Base-by-base conservation (phyloP, 139 green algal genomes). In the Ettlia oleoabundans region DNA sequence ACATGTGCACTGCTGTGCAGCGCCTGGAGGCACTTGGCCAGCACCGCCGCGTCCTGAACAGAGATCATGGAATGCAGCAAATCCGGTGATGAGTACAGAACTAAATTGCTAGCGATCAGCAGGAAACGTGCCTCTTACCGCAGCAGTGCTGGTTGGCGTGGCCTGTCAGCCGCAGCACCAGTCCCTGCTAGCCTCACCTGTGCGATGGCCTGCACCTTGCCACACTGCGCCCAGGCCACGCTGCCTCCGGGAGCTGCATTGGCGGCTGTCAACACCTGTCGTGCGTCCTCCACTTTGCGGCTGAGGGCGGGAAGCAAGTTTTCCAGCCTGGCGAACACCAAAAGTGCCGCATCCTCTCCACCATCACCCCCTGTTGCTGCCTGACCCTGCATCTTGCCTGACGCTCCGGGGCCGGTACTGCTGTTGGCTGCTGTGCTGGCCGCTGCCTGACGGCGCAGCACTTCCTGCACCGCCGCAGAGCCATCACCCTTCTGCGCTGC, bases 391-490 rank as follows among this genome's bases (percentile, higher is more conserved):
- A n/a, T n/a, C n/a, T n/a, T n/a, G n/a, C n/a, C n/a, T n/a, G n/a
- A n/a, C n/a, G n/a, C n/a, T n/a, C n/a, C n/a, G n/a, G n/a, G n/a
- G n/a, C n/a, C n/a, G n/a, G n/a, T n/a, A n/a, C n/a, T n/a, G n/a
- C n/a, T n/a, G n/a, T n/a, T n/a, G n/a, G n/a, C n/a, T n/a, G n/a
- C n/a, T n/a, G n/a, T n/a, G 10, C 8, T 64, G 64, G 28, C 51
- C 32, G 18, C 41, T 32, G 10, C 26, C 51, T 70, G 43, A 22
- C 1, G 62, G 8, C 7, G 52, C 38, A 78, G 9, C 26, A 80
- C 22, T 63, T 86, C 75, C 89, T 91, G 79, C 41, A 91, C 88
- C 13, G 78, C 86, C 6, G 89, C 83, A 28, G 69, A 81, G 35
- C 82, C 84, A 38, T 75, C 51, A 35, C 66, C 76, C 68, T 85